Evolutionary conservation across 2,329 filamentous ascomycete genomes (phyloP).

Genomic region (Apiospora marii): DNA sequence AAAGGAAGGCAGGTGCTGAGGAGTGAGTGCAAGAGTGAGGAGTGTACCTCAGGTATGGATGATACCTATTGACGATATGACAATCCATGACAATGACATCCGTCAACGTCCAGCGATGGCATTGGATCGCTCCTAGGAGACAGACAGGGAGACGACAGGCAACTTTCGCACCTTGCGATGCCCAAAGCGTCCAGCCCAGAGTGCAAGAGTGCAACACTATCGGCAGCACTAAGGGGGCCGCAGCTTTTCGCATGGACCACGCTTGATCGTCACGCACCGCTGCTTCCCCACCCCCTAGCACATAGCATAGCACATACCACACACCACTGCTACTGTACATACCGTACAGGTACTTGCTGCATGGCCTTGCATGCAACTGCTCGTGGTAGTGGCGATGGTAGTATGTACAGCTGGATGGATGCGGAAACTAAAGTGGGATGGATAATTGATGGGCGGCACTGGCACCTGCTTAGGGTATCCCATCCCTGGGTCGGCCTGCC

Average conservation of each 20-base stretch:
- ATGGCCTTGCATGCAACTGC: neutral
- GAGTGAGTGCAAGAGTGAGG: neutral
- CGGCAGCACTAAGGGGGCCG: conserved; percentile 11
- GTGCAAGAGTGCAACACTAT: neutral
- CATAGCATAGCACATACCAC: neutral
- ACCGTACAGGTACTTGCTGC: neutral
- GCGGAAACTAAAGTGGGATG: neutral
- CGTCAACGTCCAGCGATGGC: neutral
- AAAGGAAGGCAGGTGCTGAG: no score
- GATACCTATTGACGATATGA: neutral
- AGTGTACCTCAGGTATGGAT: conserved; percentile 3
- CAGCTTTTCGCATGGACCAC: conserved; percentile 11
- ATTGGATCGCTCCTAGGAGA: neutral
- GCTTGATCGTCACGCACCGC: conserved; percentile 16
- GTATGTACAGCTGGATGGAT: no score
- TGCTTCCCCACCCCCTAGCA: conserved; percentile 2
- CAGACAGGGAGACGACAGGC: neutral
- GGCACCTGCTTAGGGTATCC: neutral
- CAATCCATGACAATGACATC: neutral
- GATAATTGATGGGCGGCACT: neutral
- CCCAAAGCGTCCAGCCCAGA: conserved; percentile 15
- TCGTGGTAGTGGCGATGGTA: neutral
- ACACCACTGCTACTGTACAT: neutral
- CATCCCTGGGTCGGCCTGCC: neutral
- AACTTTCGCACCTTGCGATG: neutral